Evolutionary conservation across 768 basidiomycete species (phyloP).

Genomic region (Crepidotus variabilis): DNA sequence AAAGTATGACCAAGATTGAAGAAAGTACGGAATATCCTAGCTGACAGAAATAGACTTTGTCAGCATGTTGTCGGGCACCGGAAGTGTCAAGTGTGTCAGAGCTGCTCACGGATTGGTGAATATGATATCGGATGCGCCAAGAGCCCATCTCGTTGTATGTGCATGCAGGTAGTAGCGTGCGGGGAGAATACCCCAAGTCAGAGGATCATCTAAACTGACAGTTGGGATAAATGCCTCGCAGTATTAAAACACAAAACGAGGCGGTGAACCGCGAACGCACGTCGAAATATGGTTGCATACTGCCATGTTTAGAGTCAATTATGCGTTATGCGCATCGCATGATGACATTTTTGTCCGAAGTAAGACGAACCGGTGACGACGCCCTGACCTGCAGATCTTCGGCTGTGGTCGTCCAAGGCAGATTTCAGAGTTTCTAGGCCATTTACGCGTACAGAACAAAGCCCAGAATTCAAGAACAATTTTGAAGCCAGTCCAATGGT

Average conservation of each 20-base stretch:
- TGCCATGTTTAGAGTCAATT: slow-evolving; percentile 26
- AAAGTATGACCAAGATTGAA: slow-evolving; percentile 88
- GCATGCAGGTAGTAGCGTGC: slow-evolving; percentile 53
- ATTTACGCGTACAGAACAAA: slow-evolving; percentile 64
- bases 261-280: slow-evolving; percentile 44
- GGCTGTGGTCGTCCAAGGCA: slow-evolving; percentile 49
- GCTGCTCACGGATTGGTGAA: slow-evolving; percentile 83
- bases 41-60: slow-evolving; percentile 23
- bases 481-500: slow-evolving; percentile 77
- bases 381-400: slow-evolving; percentile 48
- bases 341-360: slow-evolving; percentile 8
- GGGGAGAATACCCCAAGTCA: slow-evolving; percentile 87
- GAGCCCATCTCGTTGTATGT: slow-evolving; percentile 77
- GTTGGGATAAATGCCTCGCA: slow-evolving; percentile 4
- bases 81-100: slow-evolving; percentile 4
- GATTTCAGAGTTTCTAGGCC: slow-evolving; percentile 64
- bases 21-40: slow-evolving; percentile 77
- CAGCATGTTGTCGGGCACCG: background rate
- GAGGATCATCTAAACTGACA: slow-evolving; percentile 72
- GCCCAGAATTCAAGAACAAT: slow-evolving; percentile 63
- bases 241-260: background rate
- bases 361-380: slow-evolving; percentile 63
- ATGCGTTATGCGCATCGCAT: background rate
- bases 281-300: slow-evolving; percentile 95
- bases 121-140: slow-evolving; percentile 91